phyloP scores from a whole-genome alignment of 2,329 filamentous ascomycete genomes.

The Neofusicoccum cordaticola region DNA sequence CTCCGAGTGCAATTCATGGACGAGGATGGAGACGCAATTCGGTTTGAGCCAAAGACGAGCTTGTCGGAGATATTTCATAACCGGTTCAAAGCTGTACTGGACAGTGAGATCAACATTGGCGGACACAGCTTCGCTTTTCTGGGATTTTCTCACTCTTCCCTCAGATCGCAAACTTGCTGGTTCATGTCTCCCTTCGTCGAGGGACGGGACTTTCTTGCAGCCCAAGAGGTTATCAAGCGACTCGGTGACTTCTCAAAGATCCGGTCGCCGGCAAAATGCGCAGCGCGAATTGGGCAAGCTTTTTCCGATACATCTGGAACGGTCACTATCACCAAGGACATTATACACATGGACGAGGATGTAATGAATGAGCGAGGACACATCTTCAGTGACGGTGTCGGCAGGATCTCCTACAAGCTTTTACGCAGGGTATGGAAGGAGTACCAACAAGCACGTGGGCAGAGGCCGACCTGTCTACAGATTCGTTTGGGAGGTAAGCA shows the following conservation, averaged over 20 bases:
- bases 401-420: slow-evolving; percentile 64
- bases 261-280: slow-evolving; percentile 55
- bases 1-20: slow-evolving; percentile 71
- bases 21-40: slow-evolving; percentile 65
- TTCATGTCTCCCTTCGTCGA: slow-evolving; percentile 53
- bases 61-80: slow-evolving; percentile 52
- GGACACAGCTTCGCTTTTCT: slow-evolving; percentile 61
- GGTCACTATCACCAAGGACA: slow-evolving; percentile 45
- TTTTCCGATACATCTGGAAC: slow-evolving; percentile 73
- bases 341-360: slow-evolving; percentile 39
- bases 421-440: slow-evolving; percentile 59
- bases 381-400: slow-evolving; percentile 77
- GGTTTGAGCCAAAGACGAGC: slow-evolving; percentile 52
- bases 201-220: slow-evolving; percentile 30
- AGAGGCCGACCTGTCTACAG: slow-evolving; percentile 65
- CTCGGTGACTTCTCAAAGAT: slow-evolving; percentile 54
- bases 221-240: slow-evolving; percentile 41
- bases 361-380: slow-evolving; percentile 52
- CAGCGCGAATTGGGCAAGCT: slow-evolving; percentile 60
- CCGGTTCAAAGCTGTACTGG: slow-evolving; percentile 61
- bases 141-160: slow-evolving; percentile 76
- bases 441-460: slow-evolving; percentile 44
- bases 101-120: slow-evolving; percentile 60
- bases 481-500: slow-evolving; percentile 63
- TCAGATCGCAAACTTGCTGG: slow-evolving; percentile 71